Base-by-base conservation (phyloP, 768 basidiomycete species). In the Rickenella mellea region DNA sequence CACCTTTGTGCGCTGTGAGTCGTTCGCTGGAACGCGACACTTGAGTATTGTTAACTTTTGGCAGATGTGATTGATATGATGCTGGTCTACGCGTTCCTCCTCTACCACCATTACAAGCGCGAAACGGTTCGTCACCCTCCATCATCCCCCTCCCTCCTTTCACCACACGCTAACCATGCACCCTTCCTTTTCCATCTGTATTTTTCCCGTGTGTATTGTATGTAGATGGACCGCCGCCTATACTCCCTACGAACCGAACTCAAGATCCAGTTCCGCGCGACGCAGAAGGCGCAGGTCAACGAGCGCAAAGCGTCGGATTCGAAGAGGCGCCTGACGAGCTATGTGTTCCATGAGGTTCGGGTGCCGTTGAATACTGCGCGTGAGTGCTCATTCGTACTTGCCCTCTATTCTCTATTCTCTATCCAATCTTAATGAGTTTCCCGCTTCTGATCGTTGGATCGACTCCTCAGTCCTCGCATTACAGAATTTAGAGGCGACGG, bases 41-140 rank as follows among this genome's bases (percentile, higher is more conserved):
- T n/a, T n/a, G n/a, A n/a, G n/a, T n/a, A n/a, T n/a, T 4, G 22
- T 58, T 29, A 60, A 56, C 11, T 36, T 36, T 11, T 9, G 15
- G 24, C 47, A 80, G 78, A 71, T 54, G 66, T 79, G 59, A 69
- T 84, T 52, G 78, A 81, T 62, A 83, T 86, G 51, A 59, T 81
- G 40, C 53, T 86, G n/a, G 93, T 84, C 57, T 83, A 90, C 47
- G 68, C 64, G 3, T 90, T 93, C 59, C 63, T 94, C 46, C 73
- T 92, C 15, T 88, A 83, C 54, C 74, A 83, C 3, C 77, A 80
- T 56, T 81, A 79, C 49, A 73, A 73, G 63, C 67, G 73, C 36
- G 80, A 82, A 59, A 72, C 63, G 32, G 77, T 75, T 48, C 50
- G 74, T 38, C n/a, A n/a, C n/a, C n/a, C n/a, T n/a, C n/a, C n/a